Base-by-base conservation (phyloP, 2,329 filamentous ascomycete genomes). In the Dactylella cylindrospora region DNA sequence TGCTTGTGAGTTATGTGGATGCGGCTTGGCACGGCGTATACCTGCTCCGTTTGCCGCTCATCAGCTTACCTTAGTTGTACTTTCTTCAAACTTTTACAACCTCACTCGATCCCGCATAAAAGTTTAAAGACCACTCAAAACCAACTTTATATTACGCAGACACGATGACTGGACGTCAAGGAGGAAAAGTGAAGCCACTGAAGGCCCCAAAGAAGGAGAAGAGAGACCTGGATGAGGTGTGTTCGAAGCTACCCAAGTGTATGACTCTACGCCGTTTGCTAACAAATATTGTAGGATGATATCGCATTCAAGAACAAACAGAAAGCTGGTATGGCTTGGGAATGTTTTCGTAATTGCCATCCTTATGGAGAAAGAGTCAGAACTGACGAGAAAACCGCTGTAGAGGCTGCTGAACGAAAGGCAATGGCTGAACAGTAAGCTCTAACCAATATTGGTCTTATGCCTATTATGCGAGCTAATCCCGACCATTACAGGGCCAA, bases 171-270 rank as follows among this genome's bases (percentile, higher is more conserved):
- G 67, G 67, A 59, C 67, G 67, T 65, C 65, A 67, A 61, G 67
- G 68, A 51, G 68, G 68, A 59, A 69, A 69, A 55, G 67, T 67
- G 10, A 69, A 69, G 57, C 68, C 68, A 26, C 64, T 69, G 61
- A 69, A 69, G 66, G 60, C 60, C 19, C 68, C 68, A 22, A 69
- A 69, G 65, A 69, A 69, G 55, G 54, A 61, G 12, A 53, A 64
- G 52, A 64, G 36, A 38, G 57, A 55, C 3, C 47, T 55, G 17
- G 45, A 57, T 43, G 59, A 64, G 25, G 59, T 64, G 41, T 51
- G 20, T 22, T 23, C 10, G 7, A 8, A 12, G 4, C 12, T 2
- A 1, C n/a, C n/a, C 6, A 15, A 22, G 8, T 39, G 26, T 26
- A 15, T 40, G 8, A 22, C 13, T 38, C n/a, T 8, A 4, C 32